Conservation (phyloP, 208 protist genomes). For the Acanthamoeba divionensis region DNA sequence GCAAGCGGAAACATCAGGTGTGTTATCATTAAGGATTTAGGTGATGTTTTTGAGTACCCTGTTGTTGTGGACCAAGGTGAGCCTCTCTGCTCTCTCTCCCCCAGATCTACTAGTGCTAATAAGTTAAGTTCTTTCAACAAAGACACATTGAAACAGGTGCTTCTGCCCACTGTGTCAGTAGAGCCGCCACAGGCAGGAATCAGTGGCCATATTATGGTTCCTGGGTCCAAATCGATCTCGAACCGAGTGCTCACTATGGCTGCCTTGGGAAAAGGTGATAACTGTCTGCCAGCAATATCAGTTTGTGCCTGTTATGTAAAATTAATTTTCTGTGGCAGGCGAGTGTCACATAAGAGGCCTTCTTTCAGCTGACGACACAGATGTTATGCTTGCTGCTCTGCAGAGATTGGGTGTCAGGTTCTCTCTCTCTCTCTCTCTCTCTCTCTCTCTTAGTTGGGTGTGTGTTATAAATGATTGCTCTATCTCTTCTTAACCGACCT, state of each 20-base stretch:
- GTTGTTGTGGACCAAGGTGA: constrained; percentile 20
- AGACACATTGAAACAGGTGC: constrained; percentile 53
- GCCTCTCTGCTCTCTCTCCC: background rate
- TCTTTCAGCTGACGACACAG: constrained; percentile 80
- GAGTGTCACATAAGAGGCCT: constrained; percentile 63
- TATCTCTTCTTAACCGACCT: background rate
- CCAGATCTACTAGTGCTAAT: no score
- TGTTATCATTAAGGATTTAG: constrained; percentile 69
- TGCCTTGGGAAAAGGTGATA: constrained; percentile 65
- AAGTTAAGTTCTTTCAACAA: no score
- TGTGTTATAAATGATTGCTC: background rate
- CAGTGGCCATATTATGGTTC: constrained; percentile 66
- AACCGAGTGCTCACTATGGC: constrained; percentile 79
- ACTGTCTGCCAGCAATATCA: background rate
- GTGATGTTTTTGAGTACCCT: constrained; percentile 56
- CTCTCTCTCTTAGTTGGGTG: no score
- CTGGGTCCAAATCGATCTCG: constrained; percentile 82
- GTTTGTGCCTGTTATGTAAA: no score
- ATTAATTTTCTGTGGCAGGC: background rate
- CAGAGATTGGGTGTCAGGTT: constrained; percentile 51
- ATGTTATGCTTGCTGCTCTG: constrained; percentile 71
- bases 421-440: no score
- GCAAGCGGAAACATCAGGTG: constrained; percentile 60
- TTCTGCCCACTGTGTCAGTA: constrained; percentile 29
- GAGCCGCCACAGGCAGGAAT: constrained; percentile 21